Percentiles rank a stretch among this genome's conserved stretches.
These are phyloP conservation scores for Phytophthora sp. DNA, from an alignment of 352 stramenopile species.

Conservation along the genomic window DNA sequence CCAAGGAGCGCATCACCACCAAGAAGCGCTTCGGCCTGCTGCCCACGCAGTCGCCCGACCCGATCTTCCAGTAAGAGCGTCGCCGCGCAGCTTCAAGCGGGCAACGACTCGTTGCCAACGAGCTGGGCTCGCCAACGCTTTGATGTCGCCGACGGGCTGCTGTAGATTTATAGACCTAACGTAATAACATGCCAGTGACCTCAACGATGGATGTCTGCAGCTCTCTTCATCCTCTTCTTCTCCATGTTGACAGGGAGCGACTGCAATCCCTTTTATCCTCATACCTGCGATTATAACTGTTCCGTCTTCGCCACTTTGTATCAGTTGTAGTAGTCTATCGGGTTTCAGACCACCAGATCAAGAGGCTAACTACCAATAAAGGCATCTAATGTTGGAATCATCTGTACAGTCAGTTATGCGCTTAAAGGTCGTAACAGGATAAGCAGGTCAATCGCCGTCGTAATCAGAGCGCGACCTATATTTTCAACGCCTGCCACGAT, in stretches of 20 bases:
- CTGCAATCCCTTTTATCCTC: neutral
- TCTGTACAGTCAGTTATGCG: too few species aligned
- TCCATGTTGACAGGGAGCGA: neutral
- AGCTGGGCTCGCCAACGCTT: too few species aligned
- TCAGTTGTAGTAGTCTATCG: too few species aligned
- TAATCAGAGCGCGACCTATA: neutral
- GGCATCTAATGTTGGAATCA: too few species aligned
- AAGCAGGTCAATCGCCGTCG: neutral
- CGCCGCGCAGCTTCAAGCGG: too few species aligned
- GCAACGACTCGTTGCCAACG: too few species aligned
- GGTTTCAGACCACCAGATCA: too few species aligned
- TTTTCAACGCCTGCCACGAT: constrained; percentile 16
- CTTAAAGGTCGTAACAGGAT: constrained; percentile 1
- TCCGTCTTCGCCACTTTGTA: too few species aligned
- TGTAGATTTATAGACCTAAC: constrained; percentile 45
- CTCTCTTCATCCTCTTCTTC: too few species aligned
- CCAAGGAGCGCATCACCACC: constrained; percentile 96
- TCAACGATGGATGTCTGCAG: constrained; percentile 5
- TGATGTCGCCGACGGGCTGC: too few species aligned
- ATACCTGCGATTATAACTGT: neutral
- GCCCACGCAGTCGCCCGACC: constrained; percentile 93
- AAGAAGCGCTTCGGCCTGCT: constrained; percentile 99
- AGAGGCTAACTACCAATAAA: too few species aligned
- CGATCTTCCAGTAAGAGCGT: constrained; percentile 78
- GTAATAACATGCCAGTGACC: constrained; percentile 36